These are phyloP conservation scores for Tylopilus felleus DNA, from an alignment of 768 basidiomycete species.

Conservation along the genomic window DNA sequence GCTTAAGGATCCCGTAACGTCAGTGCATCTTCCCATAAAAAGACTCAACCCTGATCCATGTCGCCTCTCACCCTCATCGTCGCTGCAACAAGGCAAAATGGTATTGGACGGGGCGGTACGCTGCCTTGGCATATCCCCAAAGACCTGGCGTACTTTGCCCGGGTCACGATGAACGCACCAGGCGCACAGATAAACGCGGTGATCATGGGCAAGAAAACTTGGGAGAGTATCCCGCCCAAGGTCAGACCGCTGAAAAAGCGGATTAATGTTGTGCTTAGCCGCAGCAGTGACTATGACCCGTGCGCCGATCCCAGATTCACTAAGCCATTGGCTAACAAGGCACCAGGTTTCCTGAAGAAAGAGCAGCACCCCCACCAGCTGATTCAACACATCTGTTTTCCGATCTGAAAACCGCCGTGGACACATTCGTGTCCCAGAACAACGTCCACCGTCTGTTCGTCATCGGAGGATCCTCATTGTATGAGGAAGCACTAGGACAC, in stretches of 20 bases:
- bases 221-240: conserved; percentile 91
- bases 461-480: conserved; percentile 90
- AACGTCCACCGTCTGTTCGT: conserved; percentile 65
- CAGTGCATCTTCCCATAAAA: background rate
- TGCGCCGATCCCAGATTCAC: conserved; percentile 35
- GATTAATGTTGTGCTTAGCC: conserved; percentile 74
- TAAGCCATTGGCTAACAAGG: conserved; percentile 4
- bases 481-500: conserved; percentile 57
- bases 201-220: conserved; percentile 95
- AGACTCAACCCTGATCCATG: conserved; percentile 34
- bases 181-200: conserved; percentile 64
- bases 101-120: conserved; percentile 73
- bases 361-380: background rate
- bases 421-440: conserved; percentile 7
- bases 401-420: conserved; percentile 19
- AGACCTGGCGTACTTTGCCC: conserved; percentile 93
- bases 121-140: conserved; percentile 88
- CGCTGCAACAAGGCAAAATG: conserved; percentile 82
- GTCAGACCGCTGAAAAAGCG: conserved; percentile 78
- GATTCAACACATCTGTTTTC: conserved; percentile 32
- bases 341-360: conserved; percentile 13
- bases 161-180: conserved; percentile 63
- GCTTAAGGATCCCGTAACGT: background rate
- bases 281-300: conserved; percentile 57
- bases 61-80: conserved; percentile 85